phyloP scores from a whole-genome alignment of 75 land plant genomes.

The Adiantum capillusveneris region DNA sequence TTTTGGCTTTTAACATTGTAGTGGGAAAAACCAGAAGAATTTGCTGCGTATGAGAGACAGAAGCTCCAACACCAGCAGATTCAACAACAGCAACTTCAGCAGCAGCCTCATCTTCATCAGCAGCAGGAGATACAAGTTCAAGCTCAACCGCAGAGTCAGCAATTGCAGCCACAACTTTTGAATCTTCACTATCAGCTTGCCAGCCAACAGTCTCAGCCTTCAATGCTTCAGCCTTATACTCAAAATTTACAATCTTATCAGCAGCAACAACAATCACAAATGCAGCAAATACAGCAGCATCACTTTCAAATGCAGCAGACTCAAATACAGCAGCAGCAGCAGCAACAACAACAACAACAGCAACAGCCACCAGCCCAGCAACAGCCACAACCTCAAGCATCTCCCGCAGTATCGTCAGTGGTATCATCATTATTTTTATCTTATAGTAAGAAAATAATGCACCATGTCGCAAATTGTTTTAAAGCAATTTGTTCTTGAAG shows the following conservation, averaged over 20 bases:
- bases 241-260: no score
- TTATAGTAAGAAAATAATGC: no score
- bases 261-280: constrained; percentile 3
- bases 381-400: constrained; percentile 1
- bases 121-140: constrained; percentile 26
- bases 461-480: no score
- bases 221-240: no score
- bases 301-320: neutral
- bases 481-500: no score
- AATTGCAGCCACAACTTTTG: constrained; percentile 17
- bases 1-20: no score
- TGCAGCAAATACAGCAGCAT: neutral
- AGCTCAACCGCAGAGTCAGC: constrained; percentile 21
- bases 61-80: constrained; percentile 39
- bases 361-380: neutral
- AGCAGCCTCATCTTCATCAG: constrained; percentile 16
- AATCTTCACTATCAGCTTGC: no score
- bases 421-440: no score
- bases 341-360: neutral
- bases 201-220: constrained; percentile 7
- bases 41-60: constrained; percentile 41
- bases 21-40: constrained; percentile 99
- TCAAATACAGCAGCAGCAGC: neutral
- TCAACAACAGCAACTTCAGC: constrained; percentile 11
- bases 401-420: no score